These are phyloP conservation scores for Nigrograna mackinnonii DNA, from an alignment of 2,329 filamentous ascomycete genomes.

Conservation along the genomic window DNA sequence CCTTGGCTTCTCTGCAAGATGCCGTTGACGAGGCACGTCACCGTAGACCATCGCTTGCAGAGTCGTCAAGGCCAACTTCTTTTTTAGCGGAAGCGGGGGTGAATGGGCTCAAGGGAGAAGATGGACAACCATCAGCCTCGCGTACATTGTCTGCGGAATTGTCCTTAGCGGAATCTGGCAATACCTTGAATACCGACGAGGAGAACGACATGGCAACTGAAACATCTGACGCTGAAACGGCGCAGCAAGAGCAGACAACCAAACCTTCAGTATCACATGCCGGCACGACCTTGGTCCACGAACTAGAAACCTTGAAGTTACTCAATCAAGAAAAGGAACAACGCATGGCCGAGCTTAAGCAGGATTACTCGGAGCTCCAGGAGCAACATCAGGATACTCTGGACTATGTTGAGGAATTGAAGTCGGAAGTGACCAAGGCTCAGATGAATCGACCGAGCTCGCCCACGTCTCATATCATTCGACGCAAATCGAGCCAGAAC, in stretches of 20 bases:
- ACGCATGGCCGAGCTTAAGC: conserved; percentile 71
- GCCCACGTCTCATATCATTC: conserved; percentile 75
- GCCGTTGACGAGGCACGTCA: conserved; percentile 78
- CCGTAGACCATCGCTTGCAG: conserved; percentile 53
- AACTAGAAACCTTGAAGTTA: conserved; percentile 72
- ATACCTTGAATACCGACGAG: conserved; percentile 31
- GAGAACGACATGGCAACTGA: conserved; percentile 62
- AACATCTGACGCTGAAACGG: conserved; percentile 31
- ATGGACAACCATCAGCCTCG: conserved; percentile 74
- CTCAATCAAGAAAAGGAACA: conserved; percentile 77
- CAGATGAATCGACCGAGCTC: conserved; percentile 66
- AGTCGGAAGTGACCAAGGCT: conserved; percentile 81
- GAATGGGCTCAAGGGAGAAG: conserved; percentile 68
- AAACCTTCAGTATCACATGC: conserved; percentile 15
- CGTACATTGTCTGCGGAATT: conserved; percentile 93
- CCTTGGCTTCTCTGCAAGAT: conserved; percentile 84
- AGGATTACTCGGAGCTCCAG: conserved; percentile 83
- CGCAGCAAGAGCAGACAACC: conserved; percentile 19
- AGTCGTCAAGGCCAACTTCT: conserved; percentile 68
- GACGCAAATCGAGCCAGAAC: conserved; percentile 90
- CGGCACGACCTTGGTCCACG: conserved; percentile 53
- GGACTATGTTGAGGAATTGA: conserved; percentile 87
- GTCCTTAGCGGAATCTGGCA: conserved; percentile 76
- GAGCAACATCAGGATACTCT: conserved; percentile 80
- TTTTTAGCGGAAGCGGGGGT: conserved; percentile 81